Base-by-base conservation (phyloP, 306 rosid genomes). In the Gleditsia sinensis region DNA sequence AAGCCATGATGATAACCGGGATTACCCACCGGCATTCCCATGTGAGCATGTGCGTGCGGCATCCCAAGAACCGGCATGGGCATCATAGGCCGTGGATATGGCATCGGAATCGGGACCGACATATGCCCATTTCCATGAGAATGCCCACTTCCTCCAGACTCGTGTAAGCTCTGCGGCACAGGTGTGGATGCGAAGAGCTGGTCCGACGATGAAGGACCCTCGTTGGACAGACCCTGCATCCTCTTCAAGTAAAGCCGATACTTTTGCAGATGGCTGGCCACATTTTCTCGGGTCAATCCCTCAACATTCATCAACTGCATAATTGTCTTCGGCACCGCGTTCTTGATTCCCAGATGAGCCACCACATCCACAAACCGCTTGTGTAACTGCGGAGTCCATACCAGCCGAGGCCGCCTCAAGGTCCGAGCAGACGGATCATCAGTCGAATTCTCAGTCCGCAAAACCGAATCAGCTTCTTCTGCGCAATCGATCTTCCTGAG, bases 221-320 rank as follows among this genome's bases (percentile, higher is more conserved):
- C 95, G 59, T 63, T 74, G 0, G 93, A 87, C 12, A 89, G 72
- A 20, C 96, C 93, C 51, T 88, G 96, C 89, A 88, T 90, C 76
- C 97, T 78, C 85, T 88, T 94, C 83, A 94, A 72, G 85, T 90
- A 94, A 5, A 92, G 96, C 0, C 98, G 84, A 74, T 95, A 95
- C 88, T 95, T 95, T 83, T 95, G 97, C 14, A 95, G 81, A 56
- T 95, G 99, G 32, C 98, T 92, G 0, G 99, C 99, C 3, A 95
- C 99, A 56, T 95, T 95, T 78, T 95, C 99, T 0, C 98, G 89
- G 3, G 97, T 95, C 88, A 95, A 74, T 12, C 98, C 99, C 39
- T 94, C 98, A 10, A 94, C 96, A 77, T 94, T 94, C 98, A 91
- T 91, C 87, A 94, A 72, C 81, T 86, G 93, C 98, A 94, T 91